Evolutionary conservation across 805 yeast species (phyloP).

Genomic region (Barnettozyma pratensis): DNA sequence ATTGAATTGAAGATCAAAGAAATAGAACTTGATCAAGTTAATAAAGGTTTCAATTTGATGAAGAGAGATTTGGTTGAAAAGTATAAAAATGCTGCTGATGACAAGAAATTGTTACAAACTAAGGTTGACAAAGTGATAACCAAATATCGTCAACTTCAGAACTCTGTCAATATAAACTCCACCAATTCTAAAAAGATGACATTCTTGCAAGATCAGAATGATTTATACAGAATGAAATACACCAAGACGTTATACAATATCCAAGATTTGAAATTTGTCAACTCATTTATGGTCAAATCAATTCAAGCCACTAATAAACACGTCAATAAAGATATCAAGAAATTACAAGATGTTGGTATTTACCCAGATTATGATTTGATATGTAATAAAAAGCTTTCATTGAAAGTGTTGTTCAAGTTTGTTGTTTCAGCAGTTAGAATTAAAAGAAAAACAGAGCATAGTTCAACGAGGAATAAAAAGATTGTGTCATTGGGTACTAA

Average conservation of each 20-base stretch:
- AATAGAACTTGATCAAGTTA: slow-evolving; percentile 8
- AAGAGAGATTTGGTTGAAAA: slow-evolving; percentile 28
- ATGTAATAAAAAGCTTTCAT: slow-evolving; percentile 18
- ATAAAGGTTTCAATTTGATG: slow-evolving; percentile 27
- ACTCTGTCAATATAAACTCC: slow-evolving; percentile 21
- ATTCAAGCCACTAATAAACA: slow-evolving; percentile 23
- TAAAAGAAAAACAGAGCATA: slow-evolving; percentile 26
- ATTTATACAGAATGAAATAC: slow-evolving; percentile 42
- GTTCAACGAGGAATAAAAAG: slow-evolving; percentile 16
- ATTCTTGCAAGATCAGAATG: slow-evolving; percentile 34
- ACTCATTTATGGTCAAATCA: slow-evolving; percentile 28
- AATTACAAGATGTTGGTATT: slow-evolving; percentile 23
- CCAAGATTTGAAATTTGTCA: slow-evolving; percentile 32
- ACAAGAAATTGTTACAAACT: slow-evolving; percentile 24
- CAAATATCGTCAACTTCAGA: slow-evolving; percentile 22
- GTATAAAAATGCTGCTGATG: slow-evolving; percentile 21
- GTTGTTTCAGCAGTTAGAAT: slow-evolving; percentile 36
- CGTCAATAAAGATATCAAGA: slow-evolving; percentile 22
- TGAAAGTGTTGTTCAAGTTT: slow-evolving; percentile 27
- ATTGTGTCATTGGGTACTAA: slow-evolving; percentile 11
- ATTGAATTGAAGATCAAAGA: slow-evolving; percentile 13
- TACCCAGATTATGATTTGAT: slow-evolving; percentile 25
- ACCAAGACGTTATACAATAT: slow-evolving; percentile 36
- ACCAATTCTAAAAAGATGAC: slow-evolving; percentile 19
- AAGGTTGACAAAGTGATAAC: slow-evolving; percentile 29